Evolutionary conservation across 2,329 filamentous ascomycete species (phyloP).

Genomic region (Rhexocercosporidium sp.): DNA sequence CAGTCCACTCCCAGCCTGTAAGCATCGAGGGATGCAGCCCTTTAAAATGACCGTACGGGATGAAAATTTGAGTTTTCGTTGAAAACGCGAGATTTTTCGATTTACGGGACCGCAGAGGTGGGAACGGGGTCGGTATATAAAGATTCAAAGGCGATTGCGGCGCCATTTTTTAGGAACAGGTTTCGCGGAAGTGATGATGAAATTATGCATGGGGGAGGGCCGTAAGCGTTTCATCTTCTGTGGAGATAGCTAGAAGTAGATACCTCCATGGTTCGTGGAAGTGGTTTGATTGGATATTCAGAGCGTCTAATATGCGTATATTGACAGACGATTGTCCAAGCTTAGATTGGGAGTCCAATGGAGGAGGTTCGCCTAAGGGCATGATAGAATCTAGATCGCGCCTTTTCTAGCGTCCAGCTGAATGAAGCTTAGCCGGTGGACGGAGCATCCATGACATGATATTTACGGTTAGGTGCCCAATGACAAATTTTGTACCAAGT

Average conservation of each 20-base stretch:
- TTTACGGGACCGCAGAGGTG: neutral
- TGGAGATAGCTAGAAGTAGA: neutral
- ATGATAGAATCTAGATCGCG: neutral
- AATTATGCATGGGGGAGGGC: neutral
- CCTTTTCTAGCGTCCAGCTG: too few species aligned
- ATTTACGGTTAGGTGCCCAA: neutral
- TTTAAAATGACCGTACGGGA: neutral
- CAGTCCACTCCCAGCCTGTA: neutral
- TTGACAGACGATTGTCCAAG: neutral
- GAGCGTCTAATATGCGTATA: neutral
- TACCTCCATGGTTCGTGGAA: neutral
- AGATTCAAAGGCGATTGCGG: neutral
- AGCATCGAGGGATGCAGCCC: constrained; percentile 2
- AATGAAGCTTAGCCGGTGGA: neutral
- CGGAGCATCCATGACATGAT: too few species aligned
- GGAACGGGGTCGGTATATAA: neutral
- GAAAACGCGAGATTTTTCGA: constrained; percentile 5
- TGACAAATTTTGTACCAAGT: too few species aligned
- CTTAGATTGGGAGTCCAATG: neutral
- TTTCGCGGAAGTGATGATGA: neutral
- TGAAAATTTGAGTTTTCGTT: neutral
- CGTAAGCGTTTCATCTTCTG: neutral
- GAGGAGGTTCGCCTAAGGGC: neutral
- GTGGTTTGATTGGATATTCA: neutral
- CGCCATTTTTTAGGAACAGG: neutral